These are phyloP conservation scores for Penicillium sp. DNA, from an alignment of 2,329 filamentous ascomycete genomes.

Conservation along the genomic window DNA sequence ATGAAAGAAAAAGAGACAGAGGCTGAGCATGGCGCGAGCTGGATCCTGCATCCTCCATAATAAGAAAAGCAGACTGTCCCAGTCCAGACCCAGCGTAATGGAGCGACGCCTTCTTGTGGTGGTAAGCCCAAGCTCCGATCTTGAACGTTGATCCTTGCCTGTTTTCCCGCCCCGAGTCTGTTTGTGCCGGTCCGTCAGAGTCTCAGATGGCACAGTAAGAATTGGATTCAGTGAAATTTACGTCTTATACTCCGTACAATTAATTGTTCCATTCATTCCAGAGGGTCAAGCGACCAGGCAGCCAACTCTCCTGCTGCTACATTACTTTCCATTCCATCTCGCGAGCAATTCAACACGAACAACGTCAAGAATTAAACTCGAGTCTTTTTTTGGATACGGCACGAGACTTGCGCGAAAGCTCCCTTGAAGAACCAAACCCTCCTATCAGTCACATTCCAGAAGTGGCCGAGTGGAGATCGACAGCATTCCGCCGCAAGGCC, in stretches of 20 bases:
- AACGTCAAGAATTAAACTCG: not conserved
- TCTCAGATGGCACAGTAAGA: not conserved
- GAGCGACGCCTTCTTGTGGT: not conserved
- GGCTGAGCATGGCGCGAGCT: not conserved
- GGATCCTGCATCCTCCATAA: not conserved
- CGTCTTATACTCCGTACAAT: not conserved
- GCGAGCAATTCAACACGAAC: not conserved
- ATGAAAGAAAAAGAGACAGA: not conserved
- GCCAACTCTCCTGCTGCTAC: not conserved
- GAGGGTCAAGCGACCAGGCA: not conserved
- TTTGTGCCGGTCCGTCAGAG: not conserved
- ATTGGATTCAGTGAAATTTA: not conserved
- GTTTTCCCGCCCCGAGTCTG: too few relatives aligned
- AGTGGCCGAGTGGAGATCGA: not conserved
- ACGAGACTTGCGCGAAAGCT: not conserved
- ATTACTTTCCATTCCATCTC: not conserved
- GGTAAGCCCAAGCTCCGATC: not conserved
- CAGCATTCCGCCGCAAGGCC: not conserved
- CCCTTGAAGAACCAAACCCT: not conserved
- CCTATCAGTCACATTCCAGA: not conserved
- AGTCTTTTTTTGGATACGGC: slow-evolving; percentile 10
- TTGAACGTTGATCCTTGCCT: not conserved
- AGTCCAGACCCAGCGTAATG: not conserved
- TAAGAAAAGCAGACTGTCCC: not conserved
- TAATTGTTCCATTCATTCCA: not conserved